Evolutionary conservation across 169 alveolate genomes (phyloP), one percentile per base, ranked within the genome.

Genomic region (Plasmodium gonderi): DNA sequence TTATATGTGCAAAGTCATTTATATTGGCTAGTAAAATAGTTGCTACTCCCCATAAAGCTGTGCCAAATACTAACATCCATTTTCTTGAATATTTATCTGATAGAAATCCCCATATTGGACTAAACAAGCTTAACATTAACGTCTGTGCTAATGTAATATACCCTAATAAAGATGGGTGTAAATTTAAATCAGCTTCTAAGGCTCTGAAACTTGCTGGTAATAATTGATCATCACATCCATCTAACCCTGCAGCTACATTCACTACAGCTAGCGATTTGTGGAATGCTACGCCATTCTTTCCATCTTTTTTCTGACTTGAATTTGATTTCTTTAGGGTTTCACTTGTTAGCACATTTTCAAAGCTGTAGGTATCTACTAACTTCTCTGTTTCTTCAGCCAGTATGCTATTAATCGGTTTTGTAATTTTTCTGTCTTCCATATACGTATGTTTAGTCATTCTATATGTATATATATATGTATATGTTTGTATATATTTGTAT

Each of bases 91-190:
- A 95, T 72, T 95, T 93, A 82, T 97, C 99, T 17, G 97, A 96
- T 67, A 97, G 91, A 64, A 90, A 96, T 11, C 99, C 99, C 99
- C 99, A 97, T 38, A 97, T 89, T 8, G 99, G 98, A 69, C 98
- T 94, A 81, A 95, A 96, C 14, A 95, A 79, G 17, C 98, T 96
- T 81, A 97, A 93, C 90, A 97, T 94, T 65, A 97, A 90, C 9
- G 96, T 95, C 91, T 97, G 98, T 14, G 95, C 98, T 72, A 97
- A 92, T 5, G 98, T 96, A 76, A 97, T 93, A 77, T 93, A 90
- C 4, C 98, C 96, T 23, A 97, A 95, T 29, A 96, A 91, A 20
- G 96, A 90, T 0, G 99, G 98, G 6, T 96, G 95, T 67, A 97
- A 95, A 44, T 93, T 92, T 45, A 97, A 95, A 75, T 97, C 97